A percentile compares a stretch with the other conserved stretches of the same genome.
phyloP scores from a whole-genome alignment of 1,139 yeast species.

The Zygosaccharomyces pseudobailii region DNA sequence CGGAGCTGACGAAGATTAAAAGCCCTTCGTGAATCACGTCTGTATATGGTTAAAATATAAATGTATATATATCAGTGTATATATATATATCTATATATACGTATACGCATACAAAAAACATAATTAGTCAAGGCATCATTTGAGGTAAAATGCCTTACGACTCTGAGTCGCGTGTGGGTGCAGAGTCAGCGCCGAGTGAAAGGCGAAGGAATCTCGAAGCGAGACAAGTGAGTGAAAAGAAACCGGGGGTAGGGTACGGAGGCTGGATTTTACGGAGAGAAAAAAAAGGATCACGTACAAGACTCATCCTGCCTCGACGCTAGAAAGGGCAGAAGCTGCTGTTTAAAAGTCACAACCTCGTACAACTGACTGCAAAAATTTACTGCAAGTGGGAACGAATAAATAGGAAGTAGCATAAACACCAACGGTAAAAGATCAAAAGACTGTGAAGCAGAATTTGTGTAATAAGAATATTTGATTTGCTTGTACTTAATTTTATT shows the following conservation, averaged over 20 bases:
- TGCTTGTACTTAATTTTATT: background rate
- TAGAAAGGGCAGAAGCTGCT: too few relatives aligned
- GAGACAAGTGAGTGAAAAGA: background rate
- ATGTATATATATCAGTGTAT: background rate
- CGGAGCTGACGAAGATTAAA: background rate
- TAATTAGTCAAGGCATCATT: background rate
- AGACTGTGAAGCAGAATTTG: background rate
- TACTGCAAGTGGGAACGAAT: too few relatives aligned
- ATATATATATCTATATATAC: background rate
- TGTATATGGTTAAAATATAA: background rate
- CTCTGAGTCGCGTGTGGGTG: constrained; percentile 5
- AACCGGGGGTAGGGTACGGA: background rate
- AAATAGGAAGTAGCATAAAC: too few relatives aligned
- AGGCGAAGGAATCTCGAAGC: background rate
- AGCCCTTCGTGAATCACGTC: background rate
- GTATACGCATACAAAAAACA: background rate
- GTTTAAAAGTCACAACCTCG: too few relatives aligned
- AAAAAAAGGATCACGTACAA: background rate
- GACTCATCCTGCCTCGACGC: too few relatives aligned
- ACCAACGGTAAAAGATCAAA: too few relatives aligned
- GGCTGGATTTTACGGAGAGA: background rate
- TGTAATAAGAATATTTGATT: background rate
- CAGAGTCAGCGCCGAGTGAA: constrained; percentile 3
- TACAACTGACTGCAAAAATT: background rate
- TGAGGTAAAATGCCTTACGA: constrained; percentile 4